Evolutionary conservation across 2,329 filamentous ascomycete genomes (phyloP).

Genomic region (Sporothrix sp.): DNA sequence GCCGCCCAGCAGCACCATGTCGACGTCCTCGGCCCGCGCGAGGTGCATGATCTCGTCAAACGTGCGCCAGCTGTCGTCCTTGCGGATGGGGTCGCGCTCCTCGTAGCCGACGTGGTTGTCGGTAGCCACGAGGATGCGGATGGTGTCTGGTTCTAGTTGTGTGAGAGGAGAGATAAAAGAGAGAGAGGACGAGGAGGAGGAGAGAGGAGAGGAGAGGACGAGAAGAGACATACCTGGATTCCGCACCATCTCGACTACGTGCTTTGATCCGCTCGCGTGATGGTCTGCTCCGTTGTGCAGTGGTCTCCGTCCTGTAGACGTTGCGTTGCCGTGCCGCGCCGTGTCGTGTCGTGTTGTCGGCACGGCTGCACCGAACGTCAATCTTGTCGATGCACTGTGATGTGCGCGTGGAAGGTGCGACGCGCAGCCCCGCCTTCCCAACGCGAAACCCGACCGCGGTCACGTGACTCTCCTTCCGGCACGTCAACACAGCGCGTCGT

Average conservation of each 20-base stretch:
- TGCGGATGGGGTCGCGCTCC: conserved; percentile 86
- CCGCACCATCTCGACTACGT: conserved; percentile 23
- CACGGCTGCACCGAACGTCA: no score
- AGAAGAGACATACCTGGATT: conserved; percentile 17
- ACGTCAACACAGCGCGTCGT: no score
- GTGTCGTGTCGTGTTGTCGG: no score
- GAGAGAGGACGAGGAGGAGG: neutral
- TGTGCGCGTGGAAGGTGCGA: no score
- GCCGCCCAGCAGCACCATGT: conserved; percentile 92
- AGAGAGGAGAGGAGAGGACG: neutral
- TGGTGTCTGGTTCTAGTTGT: conserved; percentile 59
- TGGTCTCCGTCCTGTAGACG: neutral
- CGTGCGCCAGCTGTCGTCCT: conserved; percentile 91
- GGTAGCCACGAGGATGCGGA: conserved; percentile 86
- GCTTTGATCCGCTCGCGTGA: no score
- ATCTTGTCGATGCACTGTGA: neutral
- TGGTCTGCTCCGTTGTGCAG: no score
- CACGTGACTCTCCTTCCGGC: no score
- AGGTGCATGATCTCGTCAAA: conserved; percentile 94
- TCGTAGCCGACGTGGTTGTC: conserved; percentile 98
- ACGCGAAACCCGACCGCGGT: conserved; percentile 17
- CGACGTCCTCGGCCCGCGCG: conserved; percentile 72
- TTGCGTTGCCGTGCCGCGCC: no score
- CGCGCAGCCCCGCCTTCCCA: no score
- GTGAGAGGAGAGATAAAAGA: neutral